Conservation (phyloP, 1,284 basidiomycete species). For the Schizopora paradoxa region DNA sequence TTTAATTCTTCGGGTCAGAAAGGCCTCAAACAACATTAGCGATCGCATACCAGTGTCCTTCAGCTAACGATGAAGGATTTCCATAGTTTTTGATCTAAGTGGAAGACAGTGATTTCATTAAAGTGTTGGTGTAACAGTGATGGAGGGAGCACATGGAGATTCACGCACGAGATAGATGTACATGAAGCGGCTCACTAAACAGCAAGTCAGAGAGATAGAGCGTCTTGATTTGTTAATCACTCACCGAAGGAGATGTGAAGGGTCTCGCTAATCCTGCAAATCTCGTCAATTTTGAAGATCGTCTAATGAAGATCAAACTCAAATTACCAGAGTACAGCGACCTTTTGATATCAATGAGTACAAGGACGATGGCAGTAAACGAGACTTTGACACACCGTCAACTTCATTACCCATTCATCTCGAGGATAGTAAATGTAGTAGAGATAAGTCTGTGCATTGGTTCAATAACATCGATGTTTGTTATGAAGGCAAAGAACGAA, state of each 20-base stretch:
- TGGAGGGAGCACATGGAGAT: too few relatives aligned
- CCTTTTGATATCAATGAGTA: not conserved
- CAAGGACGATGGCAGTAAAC: not conserved
- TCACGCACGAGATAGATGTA: too few relatives aligned
- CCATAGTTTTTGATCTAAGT: too few relatives aligned
- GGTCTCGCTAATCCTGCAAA: constrained; percentile 10
- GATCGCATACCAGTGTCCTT: too few relatives aligned
- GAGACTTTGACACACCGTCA: constrained; percentile 6
- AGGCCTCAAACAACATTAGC: too few relatives aligned
- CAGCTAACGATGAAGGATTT: too few relatives aligned
- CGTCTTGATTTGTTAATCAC: not conserved
- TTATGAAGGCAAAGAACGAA: not conserved
- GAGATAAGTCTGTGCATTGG: constrained; percentile 9
- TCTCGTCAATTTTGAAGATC: not conserved
- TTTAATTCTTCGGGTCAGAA: too few relatives aligned
- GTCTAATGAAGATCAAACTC: not conserved
- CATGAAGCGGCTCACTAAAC: too few relatives aligned
- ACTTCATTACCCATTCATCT: constrained; percentile 6
- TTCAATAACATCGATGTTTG: not conserved
- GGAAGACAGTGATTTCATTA: too few relatives aligned
- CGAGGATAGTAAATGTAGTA: constrained; percentile 17
- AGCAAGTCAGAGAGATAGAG: too few relatives aligned
- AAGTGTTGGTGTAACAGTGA: too few relatives aligned
- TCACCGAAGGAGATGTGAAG: constrained; percentile 12
- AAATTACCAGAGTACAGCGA: constrained; percentile 11